Conservation (phyloP, 768 basidiomycete genomes). For the Suillus discolor region DNA sequence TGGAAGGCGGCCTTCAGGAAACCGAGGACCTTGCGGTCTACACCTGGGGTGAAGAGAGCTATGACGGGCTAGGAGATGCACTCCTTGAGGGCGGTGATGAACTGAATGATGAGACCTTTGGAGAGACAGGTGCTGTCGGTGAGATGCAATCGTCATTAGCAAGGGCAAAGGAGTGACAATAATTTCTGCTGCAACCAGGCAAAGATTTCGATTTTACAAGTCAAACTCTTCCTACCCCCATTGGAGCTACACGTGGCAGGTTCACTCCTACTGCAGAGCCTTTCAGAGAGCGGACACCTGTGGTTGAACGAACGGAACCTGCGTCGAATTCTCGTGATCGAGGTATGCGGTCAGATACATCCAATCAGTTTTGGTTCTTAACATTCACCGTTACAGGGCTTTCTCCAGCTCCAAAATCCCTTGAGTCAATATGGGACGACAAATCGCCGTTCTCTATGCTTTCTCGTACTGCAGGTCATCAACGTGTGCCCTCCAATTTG, state of each 20-base stretch:
- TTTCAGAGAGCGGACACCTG: constrained; percentile 30
- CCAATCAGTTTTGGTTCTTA: constrained; percentile 18
- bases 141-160: constrained; percentile 34
- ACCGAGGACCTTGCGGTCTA: constrained; percentile 87
- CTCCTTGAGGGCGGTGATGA: constrained; percentile 91
- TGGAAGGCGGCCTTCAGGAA: constrained; percentile 51
- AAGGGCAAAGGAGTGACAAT: constrained; percentile 11
- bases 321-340: constrained; percentile 27
- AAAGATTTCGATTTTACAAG: constrained; percentile 90
- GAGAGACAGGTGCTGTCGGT: constrained; percentile 71
- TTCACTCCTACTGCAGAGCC: constrained; percentile 24
- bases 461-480: constrained; percentile 44
- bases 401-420: constrained; percentile 45
- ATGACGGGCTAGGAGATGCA: constrained; percentile 87
- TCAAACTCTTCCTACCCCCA: constrained; percentile 35
- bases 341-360: constrained; percentile 23
- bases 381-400: constrained; percentile 21
- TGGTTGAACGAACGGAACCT: constrained; percentile 24
- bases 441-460: constrained; percentile 75
- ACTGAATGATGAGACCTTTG: constrained; percentile 97
- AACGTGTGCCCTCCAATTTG: constrained; percentile 24
- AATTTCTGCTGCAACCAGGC: constrained; percentile 46
- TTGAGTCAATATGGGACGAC: constrained; percentile 84
- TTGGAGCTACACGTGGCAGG: constrained; percentile 17
- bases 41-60: constrained; percentile 89